These are phyloP conservation scores for Raphanus sativus DNA, from an alignment of 345 rosid species.

Conservation along the genomic window DNA sequence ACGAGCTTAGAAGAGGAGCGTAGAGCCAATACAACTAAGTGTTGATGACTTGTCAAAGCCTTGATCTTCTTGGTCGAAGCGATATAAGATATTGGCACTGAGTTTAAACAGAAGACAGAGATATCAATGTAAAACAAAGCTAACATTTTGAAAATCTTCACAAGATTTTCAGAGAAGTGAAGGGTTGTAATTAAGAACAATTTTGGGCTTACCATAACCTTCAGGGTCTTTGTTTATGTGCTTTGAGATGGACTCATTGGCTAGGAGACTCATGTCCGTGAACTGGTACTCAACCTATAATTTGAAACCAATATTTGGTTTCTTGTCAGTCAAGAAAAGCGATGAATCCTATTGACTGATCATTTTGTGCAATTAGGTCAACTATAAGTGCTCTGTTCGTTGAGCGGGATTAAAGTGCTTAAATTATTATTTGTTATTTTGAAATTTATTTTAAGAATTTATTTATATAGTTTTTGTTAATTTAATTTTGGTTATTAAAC, in stretches of 20 bases:
- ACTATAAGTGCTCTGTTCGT: background rate
- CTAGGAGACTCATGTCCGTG: conserved; percentile 88
- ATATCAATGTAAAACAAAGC: background rate
- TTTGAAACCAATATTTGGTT: background rate
- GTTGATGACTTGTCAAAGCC: conserved; percentile 58
- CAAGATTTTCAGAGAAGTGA: background rate
- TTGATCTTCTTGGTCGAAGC: conserved; percentile 86
- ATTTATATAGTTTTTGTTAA: too few relatives aligned
- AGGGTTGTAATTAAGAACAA: background rate
- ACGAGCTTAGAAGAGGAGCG: conserved; percentile 82
- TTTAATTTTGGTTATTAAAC: too few relatives aligned
- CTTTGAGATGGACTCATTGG: conserved; percentile 80
- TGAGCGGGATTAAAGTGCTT: background rate
- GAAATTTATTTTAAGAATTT: too few relatives aligned
- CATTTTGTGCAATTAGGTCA: background rate
- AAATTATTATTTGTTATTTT: too few relatives aligned
- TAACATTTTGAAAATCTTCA: too few relatives aligned
- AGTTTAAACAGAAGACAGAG: background rate
- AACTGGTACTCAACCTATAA: conserved; percentile 84
- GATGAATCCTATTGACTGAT: background rate
- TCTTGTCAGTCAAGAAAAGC: conserved; percentile 12
- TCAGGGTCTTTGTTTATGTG: conserved; percentile 79
- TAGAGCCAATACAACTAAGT: conserved; percentile 67
- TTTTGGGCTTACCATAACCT: conserved; percentile 66
- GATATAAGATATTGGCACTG: conserved; percentile 71